A percentile compares a stretch with the other conserved stretches of the same genome.
These are phyloP conservation scores for Vitis amurensis DNA, from an alignment of 164 flowering plant genomes.

Conservation along the genomic window DNA sequence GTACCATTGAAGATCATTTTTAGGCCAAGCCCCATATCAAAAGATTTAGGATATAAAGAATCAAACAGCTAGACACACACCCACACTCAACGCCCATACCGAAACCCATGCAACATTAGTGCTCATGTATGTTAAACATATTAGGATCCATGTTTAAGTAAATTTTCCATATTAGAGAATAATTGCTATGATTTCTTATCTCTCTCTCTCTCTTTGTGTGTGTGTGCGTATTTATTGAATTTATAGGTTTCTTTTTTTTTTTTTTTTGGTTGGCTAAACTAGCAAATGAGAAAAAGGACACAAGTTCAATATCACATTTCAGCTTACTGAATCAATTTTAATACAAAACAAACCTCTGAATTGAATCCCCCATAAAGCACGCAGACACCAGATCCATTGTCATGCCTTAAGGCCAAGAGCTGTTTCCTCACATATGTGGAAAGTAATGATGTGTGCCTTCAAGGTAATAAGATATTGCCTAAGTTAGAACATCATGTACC, in stretches of 20 bases:
- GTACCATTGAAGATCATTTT: no score
- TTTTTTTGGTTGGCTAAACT: background rate
- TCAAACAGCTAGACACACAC: no score
- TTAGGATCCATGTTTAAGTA: background rate
- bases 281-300: background rate
- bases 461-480: slow-evolving; percentile 11
- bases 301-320: background rate
- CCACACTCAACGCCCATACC: no score
- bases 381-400: slow-evolving; percentile 65
- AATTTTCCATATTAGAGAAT: background rate
- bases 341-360: slow-evolving; percentile 42
- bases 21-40: no score
- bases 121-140: no score
- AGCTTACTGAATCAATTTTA: background rate
- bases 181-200: background rate
- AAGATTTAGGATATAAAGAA: no score
- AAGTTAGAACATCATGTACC: background rate
- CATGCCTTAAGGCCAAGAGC: slow-evolving; percentile 63
- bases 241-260: background rate
- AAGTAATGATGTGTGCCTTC: slow-evolving; percentile 70
- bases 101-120: no score
- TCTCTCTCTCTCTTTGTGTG: background rate
- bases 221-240: background rate
- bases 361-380: slow-evolving; percentile 54
- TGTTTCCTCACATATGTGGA: slow-evolving; percentile 49